Evolutionary conservation across 202 grass and related monocot species (phyloP), one percentile per base, ranked within the genome.

Genomic region (Alloteropsis angusta): DNA sequence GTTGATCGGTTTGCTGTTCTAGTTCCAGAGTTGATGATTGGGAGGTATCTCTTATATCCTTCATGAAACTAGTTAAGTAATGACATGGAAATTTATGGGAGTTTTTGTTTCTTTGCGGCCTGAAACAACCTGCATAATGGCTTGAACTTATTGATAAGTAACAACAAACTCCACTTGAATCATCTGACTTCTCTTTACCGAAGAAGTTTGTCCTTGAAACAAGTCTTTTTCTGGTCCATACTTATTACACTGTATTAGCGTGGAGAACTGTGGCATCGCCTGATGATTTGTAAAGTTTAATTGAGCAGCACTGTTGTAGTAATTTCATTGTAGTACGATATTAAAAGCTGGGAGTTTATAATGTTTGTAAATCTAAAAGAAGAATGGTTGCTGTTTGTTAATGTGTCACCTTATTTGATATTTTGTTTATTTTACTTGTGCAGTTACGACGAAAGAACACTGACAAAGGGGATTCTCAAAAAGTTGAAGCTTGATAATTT

Each of bases 401-500:
- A 36, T 63, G 23, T 37, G 7, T 65, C 16, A 44, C 56, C 58
- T 42, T 53, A 15, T 66, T 65, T 82, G 38, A 50, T 65, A 15
- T 59, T 39, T 59, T 70, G 37, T 25, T 74, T 79, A 3, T 39
- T 66, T 61, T 68, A 58, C 67, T 42, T 75, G 60, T 81, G 77
- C 90, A 99, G 96, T 82, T 91, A 91, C 5, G 88, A 99, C 75
- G 96, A 99, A 81, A 95, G 74, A 74, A 67, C 32, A 3, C 54
- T 90, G 65, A 91, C 88, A 59, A 87, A 90, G 62, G 84, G 72
- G 82, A 90, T 99, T 58, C 96, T 99, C 18, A 77, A 91, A 70
- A 99, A 91, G 77, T 69, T 95, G 78, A 90, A 89, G 80, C 96
- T 99, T 57, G 86, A 90, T 44, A 99, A 95, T 82, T 99, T 95